Evolutionary conservation across 1,284 basidiomycete species (phyloP), one percentile per base, ranked within the genome.

Genomic region (Papiliotrema flavescens): DNA sequence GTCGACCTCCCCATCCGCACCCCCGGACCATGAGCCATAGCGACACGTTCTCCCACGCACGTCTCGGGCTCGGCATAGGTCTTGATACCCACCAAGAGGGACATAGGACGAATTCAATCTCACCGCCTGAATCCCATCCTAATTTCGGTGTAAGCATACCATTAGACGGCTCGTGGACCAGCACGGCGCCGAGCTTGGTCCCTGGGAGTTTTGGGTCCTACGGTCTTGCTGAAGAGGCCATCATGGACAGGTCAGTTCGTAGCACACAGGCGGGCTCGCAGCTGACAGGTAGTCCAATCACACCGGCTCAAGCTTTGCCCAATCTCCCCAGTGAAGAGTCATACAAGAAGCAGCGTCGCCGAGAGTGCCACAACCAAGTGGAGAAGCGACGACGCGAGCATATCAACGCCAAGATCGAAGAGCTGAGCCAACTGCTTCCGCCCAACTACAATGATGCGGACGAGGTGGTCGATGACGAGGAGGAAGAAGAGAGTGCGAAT

Each of bases 371-470:
- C 60, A 75, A 75, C 46, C 71, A 72, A 42, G 74, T 75, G 3
- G 74, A 75, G 57, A 71, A 74, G 51, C 61, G 72, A 22, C 64
- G 74, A 20, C 61, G 74, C 20, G 74, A 75, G 51, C 71, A 73
- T 45, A 75, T 75, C 63, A 75, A 75, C 41, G 67, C 69, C 24
- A 75, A 73, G 61, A 75, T 75, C 44, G 72, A 75, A 47, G 71
- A 73, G 53, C 64, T 75, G 13, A 64, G 67, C 49, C 62, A 61
- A 41, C 59, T 75, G 6, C 55, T 75, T 2, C 74, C 74, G 1
- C 36, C 66, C 0, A 56, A 61, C 37, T 70, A 71, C 44, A 55
- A 57, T 20, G 35, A 55, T 23, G 36, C 49, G 4, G 63, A 65
- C 15, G 64, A 66, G 19, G 64, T 48, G 2, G 45, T 64, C 11